These are phyloP conservation scores for Eustoma russellianum DNA, from an alignment of 257 asterid genomes.

Conservation along the genomic window DNA sequence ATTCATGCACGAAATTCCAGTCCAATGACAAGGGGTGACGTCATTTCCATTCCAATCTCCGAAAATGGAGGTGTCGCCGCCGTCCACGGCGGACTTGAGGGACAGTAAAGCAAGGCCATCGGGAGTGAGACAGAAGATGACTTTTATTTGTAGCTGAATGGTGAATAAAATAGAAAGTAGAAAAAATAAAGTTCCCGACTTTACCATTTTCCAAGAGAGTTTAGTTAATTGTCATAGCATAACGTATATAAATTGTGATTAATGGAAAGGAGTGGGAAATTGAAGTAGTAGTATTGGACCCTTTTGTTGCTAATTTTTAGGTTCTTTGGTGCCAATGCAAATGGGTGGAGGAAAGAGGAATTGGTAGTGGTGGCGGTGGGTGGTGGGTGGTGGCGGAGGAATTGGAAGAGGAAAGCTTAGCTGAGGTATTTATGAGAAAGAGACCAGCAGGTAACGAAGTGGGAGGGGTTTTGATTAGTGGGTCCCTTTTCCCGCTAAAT, in stretches of 20 bases:
- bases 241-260: neutral
- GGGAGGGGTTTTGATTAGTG: constrained; percentile 11
- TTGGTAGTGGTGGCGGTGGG: constrained; percentile 3
- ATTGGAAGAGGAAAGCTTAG: constrained; percentile 14
- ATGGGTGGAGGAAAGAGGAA: neutral
- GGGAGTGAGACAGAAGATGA: constrained; percentile 30
- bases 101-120: constrained; percentile 80
- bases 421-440: constrained; percentile 58
- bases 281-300: neutral
- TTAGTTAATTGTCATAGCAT: constrained; percentile 6
- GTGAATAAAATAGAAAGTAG: constrained; percentile 18
- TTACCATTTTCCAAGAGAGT: constrained; percentile 13
- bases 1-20: constrained; percentile 78
- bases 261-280: neutral
- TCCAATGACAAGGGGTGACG: constrained; percentile 72
- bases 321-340: too few species aligned
- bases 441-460: constrained; percentile 13
- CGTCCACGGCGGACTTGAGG: constrained; percentile 64
- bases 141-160: constrained; percentile 9
- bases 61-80: constrained; percentile 32
- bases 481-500: constrained; percentile 41
- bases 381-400: constrained; percentile 15
- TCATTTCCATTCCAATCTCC: constrained; percentile 77
- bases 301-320: neutral
- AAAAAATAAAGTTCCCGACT: constrained; percentile 11